Evolutionary conservation across 805 yeast genomes (phyloP), one percentile per base, ranked within the genome.

Genomic region (Candida tallmaniae): DNA sequence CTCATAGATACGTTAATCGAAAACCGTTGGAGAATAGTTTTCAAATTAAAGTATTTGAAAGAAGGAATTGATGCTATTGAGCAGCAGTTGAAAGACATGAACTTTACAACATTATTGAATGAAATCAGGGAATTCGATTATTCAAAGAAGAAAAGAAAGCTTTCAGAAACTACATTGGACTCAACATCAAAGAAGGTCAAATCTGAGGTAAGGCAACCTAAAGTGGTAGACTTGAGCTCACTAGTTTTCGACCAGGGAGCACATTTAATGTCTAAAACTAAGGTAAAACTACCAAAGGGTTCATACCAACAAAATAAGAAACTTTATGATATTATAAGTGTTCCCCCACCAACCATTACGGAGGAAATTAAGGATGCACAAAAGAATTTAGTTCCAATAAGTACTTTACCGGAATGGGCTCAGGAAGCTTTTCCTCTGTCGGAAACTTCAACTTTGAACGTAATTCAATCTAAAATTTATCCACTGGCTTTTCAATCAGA

Each of bases 321-420:
- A 39, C 61, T 74, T 4, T 90, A 90, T 59, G 97, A 90, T 51
- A 94, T 87, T 47, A 84, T 89, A 23, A 88, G 80, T 42, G 76
- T 93, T n/a, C 98, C 98, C 0, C 80, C 96, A 0, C 96, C 96
- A 0, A 54, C 60, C 11, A 42, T 57, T 2, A 58, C 64, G 1
- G 67, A 71, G 17, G 69, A 77, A 3, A 59, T 56, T 2, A 52
- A 48, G 4, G 52, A 51, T 59, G 38, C 36, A 4, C 10, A 27
- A n/a, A 65, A 74, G 32, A 48, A 60, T 12, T 55, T 83, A 8
- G 77, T 86, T 3, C 60, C 75, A 2, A 76, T 86, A 2, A 34
- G 74, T 2, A 72, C 68, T 3, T 55, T 93, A 17, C 97, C 98
- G 0, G 71, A 62, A 15, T 93, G 96, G 97, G 82, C 90, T 0